Base-by-base conservation (phyloP, 169 alveolate genomes). In the Theileria annulata region DNA sequence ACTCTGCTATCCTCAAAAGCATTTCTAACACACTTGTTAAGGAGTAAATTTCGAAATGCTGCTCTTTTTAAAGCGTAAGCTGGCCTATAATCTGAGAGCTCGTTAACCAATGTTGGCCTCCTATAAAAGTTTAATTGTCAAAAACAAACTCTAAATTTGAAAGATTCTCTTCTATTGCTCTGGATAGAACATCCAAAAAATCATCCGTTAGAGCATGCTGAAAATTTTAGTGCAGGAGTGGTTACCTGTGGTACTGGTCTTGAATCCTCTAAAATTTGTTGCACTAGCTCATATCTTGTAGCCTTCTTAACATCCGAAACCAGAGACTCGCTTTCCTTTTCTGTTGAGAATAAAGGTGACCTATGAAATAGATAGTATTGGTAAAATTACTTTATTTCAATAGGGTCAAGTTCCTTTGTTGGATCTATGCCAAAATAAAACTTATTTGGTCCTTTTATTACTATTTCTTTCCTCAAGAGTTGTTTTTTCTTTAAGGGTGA, bases 1-100 rank as follows among this genome's bases (percentile, higher is more conserved):
- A 84, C 79, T 48, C 87, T 76, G 2, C 82, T 72, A 19, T 84
- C 90, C 17, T 84, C 90, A 30, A 84, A 77, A 5, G 80, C 84
- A 51, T 76, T 84, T 27, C 90, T 76, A n/a, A 85, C 78, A 47
- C 90, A 84, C 19, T 59, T 33, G 87, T 84, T 84, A 21, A 63
- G 66, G 31, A 84, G 78, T 9, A 84, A 71, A 66, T 84, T 84
- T 4, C 87, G 71, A 35, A 84, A 10, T 3, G 90, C 37, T 2
- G 90, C 87, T 19, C 87, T 59, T 72, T 77, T 69, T 79, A 77
- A 64, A n/a, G 90, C 86, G 37, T 84, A 84, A 30, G 84, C 60
- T 0, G 87, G 58, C 60, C 73, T 69, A 62, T 66, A 84, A 35
- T 84, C 87, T 23, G 77, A 48, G 27, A 77, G 74, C 54, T 84